phyloP scores from a whole-genome alignment of 495 filamentous ascomycete genomes.

The Lasiosphaeris hirsuta region DNA sequence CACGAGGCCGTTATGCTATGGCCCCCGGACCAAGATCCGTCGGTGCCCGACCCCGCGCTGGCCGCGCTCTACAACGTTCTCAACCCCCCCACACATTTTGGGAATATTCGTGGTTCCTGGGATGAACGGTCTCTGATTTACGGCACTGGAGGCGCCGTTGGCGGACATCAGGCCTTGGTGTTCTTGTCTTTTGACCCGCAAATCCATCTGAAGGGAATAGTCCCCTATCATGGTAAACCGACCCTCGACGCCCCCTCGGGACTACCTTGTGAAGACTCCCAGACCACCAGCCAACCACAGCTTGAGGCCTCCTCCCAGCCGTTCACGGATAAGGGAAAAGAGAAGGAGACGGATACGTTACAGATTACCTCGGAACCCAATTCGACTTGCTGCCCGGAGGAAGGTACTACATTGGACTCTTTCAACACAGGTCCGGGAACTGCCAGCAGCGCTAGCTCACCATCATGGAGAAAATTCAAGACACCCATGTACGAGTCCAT shows the following conservation, averaged over 20 bases:
- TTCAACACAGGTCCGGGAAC: not conserved
- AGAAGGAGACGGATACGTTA: not conserved
- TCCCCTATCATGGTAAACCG: conserved; percentile 17
- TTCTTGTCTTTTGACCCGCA: conserved; percentile 64
- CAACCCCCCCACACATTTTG: conserved; percentile 50
- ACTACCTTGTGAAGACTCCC: conserved; percentile 2
- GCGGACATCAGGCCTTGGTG: conserved; percentile 49
- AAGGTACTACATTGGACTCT: not conserved
- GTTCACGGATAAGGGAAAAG: conserved; percentile 19
- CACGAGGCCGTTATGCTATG: conserved; percentile 54
- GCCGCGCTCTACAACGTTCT: conserved; percentile 53
- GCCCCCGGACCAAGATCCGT: conserved; percentile 52
- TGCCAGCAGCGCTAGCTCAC: not conserved
- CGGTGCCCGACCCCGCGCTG: conserved; percentile 24
- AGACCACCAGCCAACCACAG: not conserved
- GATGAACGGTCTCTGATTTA: conserved; percentile 65
- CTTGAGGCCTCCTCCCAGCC: not conserved
- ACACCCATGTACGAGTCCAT: conserved; percentile 33
- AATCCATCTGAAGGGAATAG: conserved; percentile 20
- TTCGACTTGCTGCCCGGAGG: not conserved
- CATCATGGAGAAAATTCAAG: conserved; percentile 26
- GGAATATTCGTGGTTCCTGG: conserved; percentile 49
- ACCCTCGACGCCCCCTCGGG: not conserved
- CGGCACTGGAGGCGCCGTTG: conserved; percentile 37
- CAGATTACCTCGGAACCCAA: conserved; percentile 3